Percentiles rank a stretch among this genome's conserved stretches.
These are phyloP conservation scores for Ramaria sp. DNA, from an alignment of 768 basidiomycete species.

Conservation along the genomic window DNA sequence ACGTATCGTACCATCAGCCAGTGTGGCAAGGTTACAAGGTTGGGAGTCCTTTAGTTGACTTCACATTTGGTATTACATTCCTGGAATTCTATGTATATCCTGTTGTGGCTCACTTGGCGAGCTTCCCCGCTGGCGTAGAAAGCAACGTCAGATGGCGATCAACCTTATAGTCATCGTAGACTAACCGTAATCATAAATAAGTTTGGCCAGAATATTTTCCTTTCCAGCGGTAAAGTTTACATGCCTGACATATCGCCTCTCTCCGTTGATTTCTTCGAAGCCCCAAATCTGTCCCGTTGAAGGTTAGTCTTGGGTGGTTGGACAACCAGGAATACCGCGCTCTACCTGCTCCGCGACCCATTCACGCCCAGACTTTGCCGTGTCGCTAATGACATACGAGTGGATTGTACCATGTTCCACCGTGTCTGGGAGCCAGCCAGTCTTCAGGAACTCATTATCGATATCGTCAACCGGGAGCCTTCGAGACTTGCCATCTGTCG, in stretches of 20 bases:
- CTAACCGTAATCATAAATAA: slow-evolving; percentile 17
- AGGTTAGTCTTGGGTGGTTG: neutral
- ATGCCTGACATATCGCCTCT: slow-evolving; percentile 7
- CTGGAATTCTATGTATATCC: neutral
- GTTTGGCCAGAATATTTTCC: slow-evolving; percentile 14
- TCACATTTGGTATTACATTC: neutral
- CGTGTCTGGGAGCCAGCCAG: slow-evolving; percentile 34
- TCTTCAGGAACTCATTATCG: slow-evolving; percentile 26
- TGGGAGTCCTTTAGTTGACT: too few species aligned
- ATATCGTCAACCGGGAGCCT: slow-evolving; percentile 22
- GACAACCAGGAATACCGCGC: neutral
- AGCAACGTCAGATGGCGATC: neutral
- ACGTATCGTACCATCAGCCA: too few species aligned
- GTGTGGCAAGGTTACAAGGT: too few species aligned
- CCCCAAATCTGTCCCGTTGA: slow-evolving; percentile 5
- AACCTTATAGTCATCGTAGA: neutral
- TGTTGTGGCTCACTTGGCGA: neutral
- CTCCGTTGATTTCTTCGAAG: slow-evolving; percentile 7
- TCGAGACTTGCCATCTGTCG: slow-evolving; percentile 15
- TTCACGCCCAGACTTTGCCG: neutral
- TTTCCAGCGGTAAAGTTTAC: slow-evolving; percentile 1
- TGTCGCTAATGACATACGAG: slow-evolving; percentile 7
- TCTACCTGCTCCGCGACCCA: slow-evolving; percentile 8
- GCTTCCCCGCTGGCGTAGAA: neutral
- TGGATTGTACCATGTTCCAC: slow-evolving; percentile 8